Percentiles rank a stretch among this genome's conserved stretches.
Conservation (phyloP, 805 yeast species). For the Spathaspora sp. region DNA sequence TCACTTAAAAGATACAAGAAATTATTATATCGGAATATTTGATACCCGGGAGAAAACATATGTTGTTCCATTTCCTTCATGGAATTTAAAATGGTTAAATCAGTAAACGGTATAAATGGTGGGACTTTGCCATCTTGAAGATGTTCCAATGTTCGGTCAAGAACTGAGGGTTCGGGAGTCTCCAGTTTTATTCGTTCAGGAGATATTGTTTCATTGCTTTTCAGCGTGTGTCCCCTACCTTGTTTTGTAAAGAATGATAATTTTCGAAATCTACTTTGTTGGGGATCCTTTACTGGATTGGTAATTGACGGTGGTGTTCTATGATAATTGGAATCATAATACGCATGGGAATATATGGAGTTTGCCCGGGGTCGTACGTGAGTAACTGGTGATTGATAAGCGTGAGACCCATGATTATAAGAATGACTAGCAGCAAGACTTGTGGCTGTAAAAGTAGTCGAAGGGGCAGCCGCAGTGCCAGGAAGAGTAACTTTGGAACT, state of each 20-base stretch:
- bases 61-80: conserved; percentile 16
- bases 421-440: conserved; percentile 1
- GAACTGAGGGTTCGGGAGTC: background rate
- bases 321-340: background rate
- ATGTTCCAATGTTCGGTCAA: background rate
- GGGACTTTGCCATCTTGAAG: conserved; percentile 7
- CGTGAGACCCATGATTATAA: background rate
- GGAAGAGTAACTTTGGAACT: background rate
- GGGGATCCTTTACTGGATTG: background rate
- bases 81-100: conserved; percentile 23
- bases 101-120: conserved; percentile 17
- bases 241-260: conserved; percentile 4
- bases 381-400: background rate
- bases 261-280: conserved; percentile 5
- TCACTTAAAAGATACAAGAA: conserved; percentile 28
- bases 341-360: background rate
- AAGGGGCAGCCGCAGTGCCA: background rate
- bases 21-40: conserved; percentile 25
- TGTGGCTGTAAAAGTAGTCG: background rate
- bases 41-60: conserved; percentile 26
- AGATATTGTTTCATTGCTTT: background rate
- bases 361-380: background rate
- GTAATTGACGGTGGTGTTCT: background rate
- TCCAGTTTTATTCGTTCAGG: background rate
- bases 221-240: background rate